Base-by-base conservation (phyloP, 2,329 filamentous ascomycete species). In the Pestalotiopsis sp. region DNA sequence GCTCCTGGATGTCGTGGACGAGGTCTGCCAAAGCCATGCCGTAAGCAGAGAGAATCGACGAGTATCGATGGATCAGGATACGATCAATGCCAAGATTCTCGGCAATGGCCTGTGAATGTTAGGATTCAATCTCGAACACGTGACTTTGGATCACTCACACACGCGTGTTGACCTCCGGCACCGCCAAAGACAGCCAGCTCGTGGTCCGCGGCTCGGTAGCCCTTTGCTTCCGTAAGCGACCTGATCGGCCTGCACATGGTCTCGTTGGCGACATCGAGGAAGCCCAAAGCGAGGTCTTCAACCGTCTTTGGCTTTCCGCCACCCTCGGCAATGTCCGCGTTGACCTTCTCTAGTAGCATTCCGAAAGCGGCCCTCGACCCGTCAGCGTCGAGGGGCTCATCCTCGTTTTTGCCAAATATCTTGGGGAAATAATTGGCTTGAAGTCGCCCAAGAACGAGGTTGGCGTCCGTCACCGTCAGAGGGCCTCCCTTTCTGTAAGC, bases 231-330 rank as follows among this genome's bases (percentile, higher is more conserved):
- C 0, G 74, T 77, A n/a, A 75, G 71, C 2, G 73, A 92, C 63
- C 92, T 86, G 70, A 95, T 94, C 0, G 92, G 92, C 38, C 92
- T 84, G 3, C 89, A 90, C 91, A 94, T 94, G 0, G 91, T 89
- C 78, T 93, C 91, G 72, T 94, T 94, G 2, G 92, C 91, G 58
- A 94, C 90, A 70, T 92, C 89, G 75, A 94, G 86, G 74, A 94
- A 94, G 0, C 92, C 92, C 70, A 90, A 89, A 0, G 92, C 92
- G 49, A 83, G 78, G 17, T 81, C 79, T 59, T 82, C 78, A 0
- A 77, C 62, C 0, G 79, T 78, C 20, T 81, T 76, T 23, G 25
- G 4, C 6, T 27, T 27, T 17, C 27, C 45, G 9, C 58, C 41
- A 14, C 38, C 2, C 70, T 71, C 9, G 71, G 67, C 2, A 77